Evolutionary conservation across 345 rosid species (phyloP).

Genomic region (Lagerstroemia speciosa): DNA sequence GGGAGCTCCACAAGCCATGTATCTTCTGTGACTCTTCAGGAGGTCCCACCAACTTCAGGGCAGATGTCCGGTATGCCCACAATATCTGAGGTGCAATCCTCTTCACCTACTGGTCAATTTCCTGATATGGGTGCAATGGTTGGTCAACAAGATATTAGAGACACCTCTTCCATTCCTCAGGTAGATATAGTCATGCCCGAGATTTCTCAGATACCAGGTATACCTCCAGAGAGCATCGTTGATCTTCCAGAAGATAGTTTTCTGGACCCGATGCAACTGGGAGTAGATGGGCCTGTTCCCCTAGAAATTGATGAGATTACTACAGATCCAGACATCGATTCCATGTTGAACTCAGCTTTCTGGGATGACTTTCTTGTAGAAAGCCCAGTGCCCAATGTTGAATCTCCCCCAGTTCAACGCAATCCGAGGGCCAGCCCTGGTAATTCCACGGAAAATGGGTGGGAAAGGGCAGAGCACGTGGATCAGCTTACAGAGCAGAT

Average conservation of each 20-base stretch:
- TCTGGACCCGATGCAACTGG: conserved; percentile 30
- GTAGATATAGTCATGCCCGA: conserved; percentile 36
- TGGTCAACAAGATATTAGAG: conserved; percentile 23
- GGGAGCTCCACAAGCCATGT: conserved; percentile 29
- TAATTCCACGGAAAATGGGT: conserved; percentile 29
- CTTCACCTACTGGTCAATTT: conserved; percentile 32
- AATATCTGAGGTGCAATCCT: conserved; percentile 37
- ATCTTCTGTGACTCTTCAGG: conserved; percentile 73
- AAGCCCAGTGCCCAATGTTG: conserved; percentile 52
- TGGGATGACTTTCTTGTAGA: conserved; percentile 46
- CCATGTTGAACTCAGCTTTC: conserved; percentile 37
- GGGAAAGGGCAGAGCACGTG: conserved; percentile 45
- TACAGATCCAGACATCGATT: conserved; percentile 56
- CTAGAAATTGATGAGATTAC: conserved; percentile 47
- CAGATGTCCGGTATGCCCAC: conserved; percentile 21
- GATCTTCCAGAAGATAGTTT: conserved; percentile 29
- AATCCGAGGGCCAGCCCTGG: conserved; percentile 17
- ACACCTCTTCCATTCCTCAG: conserved; percentile 28
- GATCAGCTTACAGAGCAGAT: conserved; percentile 77
- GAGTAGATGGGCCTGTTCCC: conserved; percentile 26
- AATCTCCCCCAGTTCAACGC: conserved; percentile 35
- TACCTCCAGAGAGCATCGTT: conserved; percentile 35
- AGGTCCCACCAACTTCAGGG: conserved; percentile 54
- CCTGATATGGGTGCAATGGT: conserved; percentile 20
- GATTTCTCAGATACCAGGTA: conserved; percentile 35